These are phyloP conservation scores for Lepidium campestre DNA, from an alignment of 441 rosid species.

Conservation along the genomic window DNA sequence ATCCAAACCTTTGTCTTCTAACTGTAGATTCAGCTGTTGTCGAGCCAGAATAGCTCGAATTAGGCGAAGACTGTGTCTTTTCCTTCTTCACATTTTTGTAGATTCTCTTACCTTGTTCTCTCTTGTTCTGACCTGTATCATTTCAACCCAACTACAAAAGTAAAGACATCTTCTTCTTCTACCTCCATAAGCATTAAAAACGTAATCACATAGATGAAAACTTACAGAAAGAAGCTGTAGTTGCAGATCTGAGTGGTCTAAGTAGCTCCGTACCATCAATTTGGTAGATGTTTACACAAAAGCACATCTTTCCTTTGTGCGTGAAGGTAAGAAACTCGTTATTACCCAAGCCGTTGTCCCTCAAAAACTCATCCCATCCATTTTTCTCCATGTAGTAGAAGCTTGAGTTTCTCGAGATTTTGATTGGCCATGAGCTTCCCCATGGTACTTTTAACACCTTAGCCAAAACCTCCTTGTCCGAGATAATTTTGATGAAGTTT, in stretches of 20 bases:
- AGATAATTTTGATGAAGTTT: background rate
- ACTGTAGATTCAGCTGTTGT: background rate
- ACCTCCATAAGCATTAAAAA: background rate
- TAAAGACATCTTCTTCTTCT: background rate
- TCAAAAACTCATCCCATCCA: conserved; percentile 20
- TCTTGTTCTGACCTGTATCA: conserved; percentile 2
- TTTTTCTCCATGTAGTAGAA: conserved; percentile 19
- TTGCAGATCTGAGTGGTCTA: background rate
- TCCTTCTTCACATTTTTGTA: conserved; percentile 4
- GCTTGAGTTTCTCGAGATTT: background rate
- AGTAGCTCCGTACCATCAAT: conserved; percentile 4
- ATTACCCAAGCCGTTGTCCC: conserved; percentile 7
- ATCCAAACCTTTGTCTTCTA: background rate
- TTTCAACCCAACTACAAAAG: background rate
- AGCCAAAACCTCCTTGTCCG: background rate
- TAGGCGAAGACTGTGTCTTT: background rate
- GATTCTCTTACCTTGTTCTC: background rate
- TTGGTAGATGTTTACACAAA: conserved; percentile 14
- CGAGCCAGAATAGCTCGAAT: background rate
- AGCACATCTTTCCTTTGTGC: conserved; percentile 12
- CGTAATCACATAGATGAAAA: background rate
- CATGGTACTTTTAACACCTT: conserved; percentile 8
- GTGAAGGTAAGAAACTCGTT: conserved; percentile 21
- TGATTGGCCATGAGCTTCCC: conserved; percentile 23
- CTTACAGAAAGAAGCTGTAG: conserved; percentile 5